Base-by-base conservation (phyloP, 257 asterid species). In the Solanum raphanifolium region DNA sequence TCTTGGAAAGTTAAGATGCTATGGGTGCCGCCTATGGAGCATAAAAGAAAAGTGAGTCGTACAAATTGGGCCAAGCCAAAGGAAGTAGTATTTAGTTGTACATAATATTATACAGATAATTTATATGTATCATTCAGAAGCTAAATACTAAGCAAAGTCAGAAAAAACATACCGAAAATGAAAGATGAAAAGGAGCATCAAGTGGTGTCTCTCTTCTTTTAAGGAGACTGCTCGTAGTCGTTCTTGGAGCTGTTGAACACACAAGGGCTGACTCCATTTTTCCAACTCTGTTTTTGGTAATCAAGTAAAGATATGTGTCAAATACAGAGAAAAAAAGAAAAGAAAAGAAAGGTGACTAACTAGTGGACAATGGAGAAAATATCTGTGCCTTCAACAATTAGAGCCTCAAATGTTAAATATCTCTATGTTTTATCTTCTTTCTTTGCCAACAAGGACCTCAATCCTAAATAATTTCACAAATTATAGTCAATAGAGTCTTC, bases 121-220 rank as follows among this genome's bases (percentile, higher is more conserved):
- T 76, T n/a, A 6, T 35, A 32, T n/a, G 55, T 74, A 76, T 52
- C 60, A 76, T 39, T 36, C 21, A 36, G 23, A 39, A 21, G 16
- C 25, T 41, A 18, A 4, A 58, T 7, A 74, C 7, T 32, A 31
- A 35, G 20, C 27, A 3, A n/a, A 34, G 78, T 71, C 39, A 69
- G n/a, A 16, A 39, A 39, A 71, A 88, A 89, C 93, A 88, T 93
- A 93, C 95, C 81, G 89, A 88, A 88, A 88, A 87, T 48, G 88
- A 86, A 85, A 88, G 90, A 20, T 43, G 86, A 60, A 84, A 73
- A 46, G 91, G 72, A 68, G 34, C 74, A 86, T 74, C 39, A 81
- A 62, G 21, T 58, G 84, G 89, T 52, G 31, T 46, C 71, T 55
- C 10, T 25, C 89, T 81, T 29, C 62, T 83, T 48, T 48, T 86